Conservation (phyloP, 768 basidiomycete species). For the Boletus coccyginus region DNA sequence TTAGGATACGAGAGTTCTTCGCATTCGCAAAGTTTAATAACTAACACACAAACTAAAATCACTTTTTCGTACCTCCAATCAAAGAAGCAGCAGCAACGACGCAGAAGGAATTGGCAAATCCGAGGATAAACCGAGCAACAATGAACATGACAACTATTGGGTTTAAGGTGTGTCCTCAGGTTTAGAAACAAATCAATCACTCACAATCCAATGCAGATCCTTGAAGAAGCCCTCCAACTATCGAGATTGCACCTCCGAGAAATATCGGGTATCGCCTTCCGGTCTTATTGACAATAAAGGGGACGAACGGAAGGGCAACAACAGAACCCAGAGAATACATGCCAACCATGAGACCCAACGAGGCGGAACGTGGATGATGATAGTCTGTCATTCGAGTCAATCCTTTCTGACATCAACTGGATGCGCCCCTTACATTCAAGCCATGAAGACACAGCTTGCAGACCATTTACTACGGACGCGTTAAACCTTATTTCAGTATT, state of each 20-base stretch:
- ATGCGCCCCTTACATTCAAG: constrained; percentile 40
- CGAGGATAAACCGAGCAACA: constrained; percentile 18
- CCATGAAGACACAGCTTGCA: constrained; percentile 60
- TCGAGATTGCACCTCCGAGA: constrained; percentile 6
- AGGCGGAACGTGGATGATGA: no score
- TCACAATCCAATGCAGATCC: neutral
- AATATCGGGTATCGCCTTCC: constrained; percentile 3
- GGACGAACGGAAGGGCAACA: no score
- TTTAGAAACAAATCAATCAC: neutral
- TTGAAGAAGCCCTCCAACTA: constrained; percentile 11
- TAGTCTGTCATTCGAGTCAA: neutral
- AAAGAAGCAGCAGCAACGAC: neutral
- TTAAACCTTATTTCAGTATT: constrained; percentile 8
- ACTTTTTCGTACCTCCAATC: no score
- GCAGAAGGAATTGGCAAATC: constrained; percentile 13
- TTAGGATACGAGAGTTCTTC: no score
- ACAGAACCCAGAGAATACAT: no score
- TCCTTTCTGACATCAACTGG: neutral
- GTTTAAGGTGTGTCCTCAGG: neutral
- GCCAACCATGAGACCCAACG: no score
- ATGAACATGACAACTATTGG: constrained; percentile 2
- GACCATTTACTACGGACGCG: constrained; percentile 60
- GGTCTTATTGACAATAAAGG: no score
- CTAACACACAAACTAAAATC: no score
- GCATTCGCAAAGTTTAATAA: no score